Percentiles rank a stretch among this genome's conserved stretches.
Conservation (phyloP, 2,329 filamentous ascomycete species). For the Colletotrichum sidae region DNA sequence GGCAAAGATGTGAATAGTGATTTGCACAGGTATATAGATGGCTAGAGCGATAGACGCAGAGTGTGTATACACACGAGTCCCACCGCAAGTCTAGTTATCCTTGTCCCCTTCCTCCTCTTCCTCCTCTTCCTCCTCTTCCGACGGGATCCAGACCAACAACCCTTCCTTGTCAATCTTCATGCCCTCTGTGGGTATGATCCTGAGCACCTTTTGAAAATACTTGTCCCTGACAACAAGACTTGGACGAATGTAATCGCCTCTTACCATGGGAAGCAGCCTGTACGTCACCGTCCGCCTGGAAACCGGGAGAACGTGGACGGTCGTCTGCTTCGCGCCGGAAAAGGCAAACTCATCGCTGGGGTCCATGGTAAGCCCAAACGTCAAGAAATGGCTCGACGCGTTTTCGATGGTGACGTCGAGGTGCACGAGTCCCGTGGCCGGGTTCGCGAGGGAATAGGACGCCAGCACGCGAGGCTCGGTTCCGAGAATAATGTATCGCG, state of each 20-base stretch:
- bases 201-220: constrained; percentile 92
- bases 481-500: constrained; percentile 82
- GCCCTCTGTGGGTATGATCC: constrained; percentile 82
- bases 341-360: constrained; percentile 94
- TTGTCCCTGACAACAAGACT: constrained; percentile 84
- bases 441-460: constrained; percentile 59
- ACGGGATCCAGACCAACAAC: constrained; percentile 71
- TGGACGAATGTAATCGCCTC: constrained; percentile 77
- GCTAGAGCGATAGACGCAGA: constrained; percentile 26
- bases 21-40: constrained; percentile 2
- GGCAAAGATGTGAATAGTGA: constrained; percentile 32
- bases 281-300: constrained; percentile 81
- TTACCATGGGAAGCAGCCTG: constrained; percentile 75
- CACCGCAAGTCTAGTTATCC: constrained; percentile 17
- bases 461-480: constrained; percentile 88
- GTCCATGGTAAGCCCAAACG: constrained; percentile 93
- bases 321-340: constrained; percentile 84
- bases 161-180: constrained; percentile 75
- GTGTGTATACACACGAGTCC: constrained; percentile 22
- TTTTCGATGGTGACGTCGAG: constrained; percentile 83
- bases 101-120: constrained; percentile 41
- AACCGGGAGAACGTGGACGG: constrained; percentile 84
- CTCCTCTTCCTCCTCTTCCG: constrained; percentile 48
- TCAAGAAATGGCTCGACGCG: constrained; percentile 92
- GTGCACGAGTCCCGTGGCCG: constrained; percentile 51